phyloP scores from a whole-genome alignment of 306 rosid genomes.

The Mucuna pruriens region DNA sequence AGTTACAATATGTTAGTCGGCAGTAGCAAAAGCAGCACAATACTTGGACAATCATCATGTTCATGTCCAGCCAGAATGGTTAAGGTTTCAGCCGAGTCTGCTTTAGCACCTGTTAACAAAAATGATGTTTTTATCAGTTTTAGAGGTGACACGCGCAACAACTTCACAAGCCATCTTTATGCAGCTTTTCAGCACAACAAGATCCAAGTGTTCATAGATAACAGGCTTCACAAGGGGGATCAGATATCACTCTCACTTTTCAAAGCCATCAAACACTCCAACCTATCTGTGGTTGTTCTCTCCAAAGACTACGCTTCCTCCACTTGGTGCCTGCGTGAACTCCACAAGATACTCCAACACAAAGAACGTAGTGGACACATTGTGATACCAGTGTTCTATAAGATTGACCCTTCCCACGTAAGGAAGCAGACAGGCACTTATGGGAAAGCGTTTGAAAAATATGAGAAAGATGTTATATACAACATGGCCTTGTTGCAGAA shows the following conservation, averaged over 20 bases:
- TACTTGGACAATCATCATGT: not conserved
- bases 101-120: not conserved
- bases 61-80: slow-evolving; percentile 32
- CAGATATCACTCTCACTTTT: slow-evolving; percentile 2
- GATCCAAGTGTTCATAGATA: slow-evolving; percentile 32
- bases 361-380: not conserved
- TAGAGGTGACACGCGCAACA: slow-evolving; percentile 32
- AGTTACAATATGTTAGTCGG: not conserved
- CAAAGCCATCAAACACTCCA: slow-evolving; percentile 29
- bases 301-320: slow-evolving; percentile 19
- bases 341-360: slow-evolving; percentile 9
- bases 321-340: slow-evolving; percentile 35
- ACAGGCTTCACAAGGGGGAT: slow-evolving; percentile 26
- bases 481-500: slow-evolving; percentile 18
- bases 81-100: not conserved
- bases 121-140: slow-evolving; percentile 33
- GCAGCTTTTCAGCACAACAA: not conserved
- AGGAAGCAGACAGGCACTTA: slow-evolving; percentile 28
- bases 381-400: slow-evolving; percentile 34
- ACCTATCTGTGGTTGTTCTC: slow-evolving; percentile 18
- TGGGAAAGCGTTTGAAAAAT: slow-evolving; percentile 16
- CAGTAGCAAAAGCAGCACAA: slow-evolving; percentile 1
- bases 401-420: slow-evolving; percentile 31
- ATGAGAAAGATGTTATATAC: slow-evolving; percentile 6
- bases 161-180: slow-evolving; percentile 34